Evolutionary conservation across 495 filamentous ascomycete genomes (phyloP), one percentile per base, ranked within the genome.

Genomic region (Jackrogersella multiformis): DNA sequence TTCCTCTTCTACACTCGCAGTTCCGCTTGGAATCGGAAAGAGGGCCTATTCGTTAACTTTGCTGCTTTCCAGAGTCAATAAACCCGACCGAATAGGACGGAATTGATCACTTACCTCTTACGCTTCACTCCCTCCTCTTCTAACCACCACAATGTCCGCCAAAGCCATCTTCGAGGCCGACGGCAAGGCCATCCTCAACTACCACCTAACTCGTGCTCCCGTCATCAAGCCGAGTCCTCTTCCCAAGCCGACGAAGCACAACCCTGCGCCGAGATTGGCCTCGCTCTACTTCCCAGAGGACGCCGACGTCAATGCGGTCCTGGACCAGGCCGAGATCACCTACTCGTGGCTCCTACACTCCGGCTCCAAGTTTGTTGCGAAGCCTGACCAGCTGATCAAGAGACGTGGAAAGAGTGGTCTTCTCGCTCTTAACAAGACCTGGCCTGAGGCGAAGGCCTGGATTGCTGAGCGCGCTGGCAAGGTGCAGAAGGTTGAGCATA

Each of bases 171-270:
- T 89, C 87, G 95, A 99, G 83, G 95, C 96, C 85, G 95, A 99
- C 83, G 95, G 95, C 88, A 99, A 99, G 90, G 95, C 95, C 84
- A 98, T 99, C 85, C 85, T 99, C 86, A 97, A 97, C 90, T 99
- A 97, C 86, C 95, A 99, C 88, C 94, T 99, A 85, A 99, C 95
- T 70, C 90, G 95, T 74, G 93, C 95, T 61, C 90, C 94, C 59
- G 90, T 97, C 76, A 97, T 99, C 87, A 97, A 97, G 89, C 93
- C 95, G 52, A 92, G 93, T 74, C 92, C 96, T 79, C 92, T 99
- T 21, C 93, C 95, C 68, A 76, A 86, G 68, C 84, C 92, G 66
- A 76, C 88, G 61, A 95, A 88, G 77, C 95, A 99, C 88, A 98
- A 98, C 83, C 83, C 95, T 66, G 87, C 96, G 55, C 81, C 95